A percentile compares a stretch with the other conserved stretches of the same genome.
Evolutionary conservation across 495 filamentous ascomycete genomes (phyloP).

Genomic region (Neurospora sp.): DNA sequence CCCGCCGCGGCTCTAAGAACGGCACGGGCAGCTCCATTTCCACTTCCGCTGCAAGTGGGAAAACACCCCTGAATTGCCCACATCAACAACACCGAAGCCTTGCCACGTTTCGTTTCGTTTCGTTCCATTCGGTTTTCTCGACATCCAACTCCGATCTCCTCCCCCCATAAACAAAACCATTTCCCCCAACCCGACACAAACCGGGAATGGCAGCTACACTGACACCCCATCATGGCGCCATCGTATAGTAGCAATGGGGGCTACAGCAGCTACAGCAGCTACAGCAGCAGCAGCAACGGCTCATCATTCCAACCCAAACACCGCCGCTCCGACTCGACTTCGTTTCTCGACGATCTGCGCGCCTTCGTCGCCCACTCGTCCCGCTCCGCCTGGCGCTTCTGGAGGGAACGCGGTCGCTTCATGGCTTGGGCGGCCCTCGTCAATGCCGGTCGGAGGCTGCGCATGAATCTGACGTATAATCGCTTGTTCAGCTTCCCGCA

Average conservation of each 20-base stretch:
- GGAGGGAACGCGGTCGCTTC: slow-evolving; percentile 29
- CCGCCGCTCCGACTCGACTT: slow-evolving; percentile 15
- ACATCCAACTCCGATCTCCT: not conserved
- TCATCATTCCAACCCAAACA: slow-evolving; percentile 3
- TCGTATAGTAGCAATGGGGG: slow-evolving; percentile 14
- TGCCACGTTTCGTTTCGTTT: not conserved
- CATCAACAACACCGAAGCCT: not conserved
- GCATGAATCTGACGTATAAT: slow-evolving; percentile 31
- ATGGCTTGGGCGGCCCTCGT: slow-evolving; percentile 17
- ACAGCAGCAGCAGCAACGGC: not conserved
- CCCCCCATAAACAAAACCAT: not conserved
- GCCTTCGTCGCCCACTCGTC: slow-evolving; percentile 19
- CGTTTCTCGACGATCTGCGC: slow-evolving; percentile 19
- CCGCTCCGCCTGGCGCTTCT: slow-evolving; percentile 24
- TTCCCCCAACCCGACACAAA: not conserved
- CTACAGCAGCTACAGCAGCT: slow-evolving; percentile 3
- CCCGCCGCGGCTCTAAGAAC: not conserved
- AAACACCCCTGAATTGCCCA: not conserved
- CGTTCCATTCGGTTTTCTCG: not conserved
- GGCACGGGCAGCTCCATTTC: not conserved
- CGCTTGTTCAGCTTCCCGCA: slow-evolving; percentile 52
- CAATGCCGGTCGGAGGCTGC: slow-evolving; percentile 20
- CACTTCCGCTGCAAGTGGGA: not conserved
- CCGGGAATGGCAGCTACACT: slow-evolving; percentile 15
- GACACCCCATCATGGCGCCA: slow-evolving; percentile 14